Evolutionary conservation across 768 basidiomycete genomes (phyloP).

Genomic region (Vishniacozyma victoriae): DNA sequence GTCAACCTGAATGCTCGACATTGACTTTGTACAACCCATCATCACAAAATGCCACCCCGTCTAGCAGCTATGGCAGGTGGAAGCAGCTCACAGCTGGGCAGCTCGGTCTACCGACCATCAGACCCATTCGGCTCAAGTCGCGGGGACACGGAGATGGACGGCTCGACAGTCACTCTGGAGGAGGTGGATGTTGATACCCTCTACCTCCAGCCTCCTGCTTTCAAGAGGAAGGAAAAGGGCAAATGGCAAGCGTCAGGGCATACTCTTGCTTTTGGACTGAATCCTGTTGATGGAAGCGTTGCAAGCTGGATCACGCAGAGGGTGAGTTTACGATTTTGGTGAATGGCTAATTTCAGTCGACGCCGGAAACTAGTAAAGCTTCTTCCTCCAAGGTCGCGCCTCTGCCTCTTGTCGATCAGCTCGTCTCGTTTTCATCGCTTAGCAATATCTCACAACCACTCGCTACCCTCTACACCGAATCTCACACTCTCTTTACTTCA

Average conservation of each 20-base stretch:
- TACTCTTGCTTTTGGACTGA: constrained; percentile 12
- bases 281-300: constrained; percentile 28
- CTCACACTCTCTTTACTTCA: constrained; percentile 38
- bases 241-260: constrained; percentile 29
- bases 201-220: constrained; percentile 24
- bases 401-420: constrained; percentile 15
- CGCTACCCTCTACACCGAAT: constrained; percentile 30
- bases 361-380: constrained; percentile 17
- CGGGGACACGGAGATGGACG: neutral
- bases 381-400: constrained; percentile 2
- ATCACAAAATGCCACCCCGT: no score
- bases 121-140: neutral
- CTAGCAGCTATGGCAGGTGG: no score
- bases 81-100: no score
- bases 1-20: no score
- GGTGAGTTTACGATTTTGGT: constrained; percentile 10
- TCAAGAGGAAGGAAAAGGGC: constrained; percentile 9
- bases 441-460: constrained; percentile 18
- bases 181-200: constrained; percentile 12
- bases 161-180: constrained; percentile 1
- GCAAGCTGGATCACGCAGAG: constrained; percentile 25
- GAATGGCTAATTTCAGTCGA: constrained; percentile 13
- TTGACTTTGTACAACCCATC: no score
- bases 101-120: no score
- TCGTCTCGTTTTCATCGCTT: constrained; percentile 21